Percentiles rank a stretch among this genome's conserved stretches.
These are phyloP conservation scores for Chlorella variabilis DNA, from an alignment of 163 green algal species.

Conservation along the genomic window DNA sequence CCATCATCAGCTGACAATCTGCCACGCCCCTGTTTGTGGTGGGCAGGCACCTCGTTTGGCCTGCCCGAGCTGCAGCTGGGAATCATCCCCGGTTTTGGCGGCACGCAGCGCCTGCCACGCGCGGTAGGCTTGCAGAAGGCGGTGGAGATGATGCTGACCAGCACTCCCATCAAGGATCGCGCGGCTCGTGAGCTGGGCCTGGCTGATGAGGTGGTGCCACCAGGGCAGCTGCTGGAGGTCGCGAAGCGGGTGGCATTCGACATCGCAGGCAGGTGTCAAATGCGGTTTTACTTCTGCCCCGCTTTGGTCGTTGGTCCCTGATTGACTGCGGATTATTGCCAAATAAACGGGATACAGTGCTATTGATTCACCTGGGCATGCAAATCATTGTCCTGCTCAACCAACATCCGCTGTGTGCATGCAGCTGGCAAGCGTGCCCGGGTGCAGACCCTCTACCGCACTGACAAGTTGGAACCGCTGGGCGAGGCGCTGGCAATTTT, in stretches of 20 bases:
- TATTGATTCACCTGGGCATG: too few species aligned
- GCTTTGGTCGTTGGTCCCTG: too few species aligned
- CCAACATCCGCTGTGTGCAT: too few species aligned
- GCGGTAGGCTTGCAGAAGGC: slow-evolving; percentile 93
- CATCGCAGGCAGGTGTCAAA: slow-evolving; percentile 75
- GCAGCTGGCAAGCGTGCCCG: slow-evolving; percentile 28
- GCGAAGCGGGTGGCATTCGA: slow-evolving; percentile 81
- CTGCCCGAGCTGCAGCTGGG: slow-evolving; percentile 96
- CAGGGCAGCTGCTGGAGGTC: slow-evolving; percentile 55
- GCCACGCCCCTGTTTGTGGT: too few species aligned
- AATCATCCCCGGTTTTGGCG: slow-evolving; percentile 85
- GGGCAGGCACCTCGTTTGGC: slow-evolving; percentile 82
- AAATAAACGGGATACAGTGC: too few species aligned
- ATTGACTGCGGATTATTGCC: too few species aligned
- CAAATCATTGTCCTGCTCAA: too few species aligned
- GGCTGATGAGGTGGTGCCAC: slow-evolving; percentile 83
- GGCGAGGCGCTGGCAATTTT: slow-evolving; percentile 81
- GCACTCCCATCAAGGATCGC: slow-evolving; percentile 75
- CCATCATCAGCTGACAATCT: too few species aligned
- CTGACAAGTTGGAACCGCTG: slow-evolving; percentile 84
- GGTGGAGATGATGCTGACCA: slow-evolving; percentile 96
- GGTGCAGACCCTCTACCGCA: slow-evolving; percentile 57
- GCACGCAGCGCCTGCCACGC: slow-evolving; percentile 95
- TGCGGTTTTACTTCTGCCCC: background rate
- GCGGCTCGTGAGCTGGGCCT: slow-evolving; percentile 85